Conservation (phyloP, 1,284 basidiomycete species). For the Cryptococcus jaspeensis region DNA sequence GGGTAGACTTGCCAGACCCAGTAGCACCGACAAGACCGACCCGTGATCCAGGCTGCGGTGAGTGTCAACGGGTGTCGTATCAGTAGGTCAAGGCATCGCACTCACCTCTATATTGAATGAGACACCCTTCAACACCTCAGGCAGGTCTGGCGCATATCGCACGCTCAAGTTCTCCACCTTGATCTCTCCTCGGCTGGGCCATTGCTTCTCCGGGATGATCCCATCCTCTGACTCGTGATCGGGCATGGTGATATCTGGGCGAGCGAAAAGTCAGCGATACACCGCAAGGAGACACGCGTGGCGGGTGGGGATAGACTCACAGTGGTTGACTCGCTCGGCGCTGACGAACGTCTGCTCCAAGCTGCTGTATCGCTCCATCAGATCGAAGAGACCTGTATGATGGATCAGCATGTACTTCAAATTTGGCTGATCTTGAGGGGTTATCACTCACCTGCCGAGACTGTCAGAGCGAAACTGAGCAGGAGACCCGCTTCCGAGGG, state of each 20-base stretch:
- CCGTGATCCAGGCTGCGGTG: constrained; percentile 63
- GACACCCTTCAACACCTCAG: constrained; percentile 68
- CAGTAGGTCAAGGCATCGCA: neutral
- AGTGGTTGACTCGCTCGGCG: constrained; percentile 53
- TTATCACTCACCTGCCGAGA: constrained; percentile 38
- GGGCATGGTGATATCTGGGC: constrained; percentile 36
- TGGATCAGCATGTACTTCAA: neutral
- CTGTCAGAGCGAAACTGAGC: constrained; percentile 49
- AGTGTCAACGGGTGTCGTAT: neutral
- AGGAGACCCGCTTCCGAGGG: constrained; percentile 53
- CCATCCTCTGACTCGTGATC: constrained; percentile 31
- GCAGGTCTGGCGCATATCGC: constrained; percentile 68
- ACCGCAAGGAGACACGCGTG: constrained; percentile 27
- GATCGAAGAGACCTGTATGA: constrained; percentile 32
- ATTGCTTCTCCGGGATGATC: constrained; percentile 55
- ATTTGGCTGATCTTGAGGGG: neutral
- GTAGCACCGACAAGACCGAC: constrained; percentile 75
- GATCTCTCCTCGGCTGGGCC: constrained; percentile 67
- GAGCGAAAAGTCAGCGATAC: constrained; percentile 49
- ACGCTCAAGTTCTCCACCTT: constrained; percentile 64
- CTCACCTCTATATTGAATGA: constrained; percentile 59
- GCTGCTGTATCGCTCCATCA: constrained; percentile 31
- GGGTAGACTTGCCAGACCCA: constrained; percentile 66
- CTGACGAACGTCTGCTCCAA: constrained; percentile 46
- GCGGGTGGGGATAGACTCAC: no score